phyloP scores from a whole-genome alignment of 2,329 filamentous ascomycete genomes.

The Exophiala xenobiotica region DNA sequence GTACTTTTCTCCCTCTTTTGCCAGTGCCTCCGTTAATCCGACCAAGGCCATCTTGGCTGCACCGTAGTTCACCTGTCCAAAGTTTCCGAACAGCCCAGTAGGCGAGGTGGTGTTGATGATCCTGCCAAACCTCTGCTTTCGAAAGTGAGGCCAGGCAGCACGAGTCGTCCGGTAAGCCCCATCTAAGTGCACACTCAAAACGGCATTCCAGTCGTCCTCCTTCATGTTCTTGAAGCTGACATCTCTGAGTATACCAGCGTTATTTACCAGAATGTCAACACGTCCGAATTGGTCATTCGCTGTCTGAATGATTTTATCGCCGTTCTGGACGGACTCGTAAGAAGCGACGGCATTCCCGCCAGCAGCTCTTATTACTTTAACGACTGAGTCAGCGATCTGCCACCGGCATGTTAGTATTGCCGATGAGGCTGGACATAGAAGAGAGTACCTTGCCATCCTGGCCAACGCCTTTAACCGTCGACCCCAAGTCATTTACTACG shows the following conservation, averaged over 20 bases:
- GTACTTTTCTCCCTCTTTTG: conserved; percentile 96
- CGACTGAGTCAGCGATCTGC: conserved; percentile 61
- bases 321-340: not conserved
- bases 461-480: not conserved
- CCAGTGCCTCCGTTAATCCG: conserved; percentile 94
- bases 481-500: conserved; percentile 85
- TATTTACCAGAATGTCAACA: conserved; percentile 94
- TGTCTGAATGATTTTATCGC: not conserved
- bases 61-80: conserved; percentile 94
- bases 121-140: conserved; percentile 97
- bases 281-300: conserved; percentile 76
- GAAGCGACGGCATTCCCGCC: conserved; percentile 79
- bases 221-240: conserved; percentile 83
- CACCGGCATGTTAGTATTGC: conserved; percentile 57
- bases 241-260: conserved; percentile 71
- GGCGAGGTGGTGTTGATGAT: conserved; percentile 92
- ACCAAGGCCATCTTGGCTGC: conserved; percentile 93
- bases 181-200: conserved; percentile 85
- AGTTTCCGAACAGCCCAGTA: conserved; percentile 90
- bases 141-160: conserved; percentile 93
- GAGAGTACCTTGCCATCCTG: not conserved
- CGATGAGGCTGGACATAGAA: not conserved
- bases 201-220: conserved; percentile 85
- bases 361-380: conserved; percentile 61
- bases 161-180: conserved; percentile 96